phyloP scores from a whole-genome alignment of 2,329 filamentous ascomycete genomes.

The Apiospora marii region DNA sequence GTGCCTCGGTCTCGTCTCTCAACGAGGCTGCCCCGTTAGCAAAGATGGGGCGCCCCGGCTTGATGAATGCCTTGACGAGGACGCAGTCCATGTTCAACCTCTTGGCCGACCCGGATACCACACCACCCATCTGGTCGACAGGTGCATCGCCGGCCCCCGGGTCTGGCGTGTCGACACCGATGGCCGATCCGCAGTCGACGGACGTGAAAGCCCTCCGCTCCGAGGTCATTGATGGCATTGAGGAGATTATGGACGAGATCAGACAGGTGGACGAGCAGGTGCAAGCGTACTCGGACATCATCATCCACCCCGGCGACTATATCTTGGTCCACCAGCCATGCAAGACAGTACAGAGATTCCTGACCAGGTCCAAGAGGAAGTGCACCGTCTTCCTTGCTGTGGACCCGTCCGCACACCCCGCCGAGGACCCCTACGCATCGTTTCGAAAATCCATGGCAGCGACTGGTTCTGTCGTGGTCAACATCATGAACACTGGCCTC shows the following conservation, averaged over 20 bases:
- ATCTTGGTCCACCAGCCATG: conserved; percentile 90
- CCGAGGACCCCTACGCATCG: conserved; percentile 54
- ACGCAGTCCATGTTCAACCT: conserved; percentile 88
- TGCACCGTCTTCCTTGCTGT: conserved; percentile 91
- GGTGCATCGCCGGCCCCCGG: conserved; percentile 54
- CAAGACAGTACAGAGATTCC: conserved; percentile 85
- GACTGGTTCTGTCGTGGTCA: conserved; percentile 82
- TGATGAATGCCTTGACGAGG: conserved; percentile 68
- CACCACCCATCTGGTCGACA: conserved; percentile 59
- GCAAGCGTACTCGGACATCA: conserved; percentile 83
- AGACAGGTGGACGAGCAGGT: conserved; percentile 94
- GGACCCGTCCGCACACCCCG: conserved; percentile 54
- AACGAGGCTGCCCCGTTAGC: conserved; percentile 23
- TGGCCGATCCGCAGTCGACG: conserved; percentile 48
- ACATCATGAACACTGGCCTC: conserved; percentile 83
- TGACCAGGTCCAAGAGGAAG: conserved; percentile 84
- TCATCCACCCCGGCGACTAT: conserved; percentile 92
- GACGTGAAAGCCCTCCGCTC: conserved; percentile 77
- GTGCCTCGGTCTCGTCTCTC: conserved; percentile 17
- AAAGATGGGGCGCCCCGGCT: conserved; percentile 59
- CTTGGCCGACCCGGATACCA: conserved; percentile 70
- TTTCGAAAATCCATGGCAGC: conserved; percentile 81
- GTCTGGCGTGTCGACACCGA: conserved; percentile 60
- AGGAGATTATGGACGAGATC: conserved; percentile 95
- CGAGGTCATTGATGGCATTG: conserved; percentile 92